These are phyloP conservation scores for Exserohilum turcica DNA, from an alignment of 2,329 filamentous ascomycete species.

Conservation along the genomic window DNA sequence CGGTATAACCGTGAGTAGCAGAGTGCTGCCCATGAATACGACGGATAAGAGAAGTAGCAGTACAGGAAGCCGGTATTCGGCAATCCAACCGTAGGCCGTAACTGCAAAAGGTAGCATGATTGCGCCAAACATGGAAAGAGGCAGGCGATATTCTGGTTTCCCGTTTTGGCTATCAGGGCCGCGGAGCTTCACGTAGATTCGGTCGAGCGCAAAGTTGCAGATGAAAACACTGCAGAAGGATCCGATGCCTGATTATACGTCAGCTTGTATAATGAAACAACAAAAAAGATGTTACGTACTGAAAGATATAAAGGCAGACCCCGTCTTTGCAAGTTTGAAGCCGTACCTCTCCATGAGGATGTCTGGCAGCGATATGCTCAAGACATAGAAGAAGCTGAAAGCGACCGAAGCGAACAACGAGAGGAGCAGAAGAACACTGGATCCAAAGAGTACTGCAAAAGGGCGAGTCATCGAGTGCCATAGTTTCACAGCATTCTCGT, in stretches of 20 bases:
- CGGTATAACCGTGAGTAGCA: conserved; percentile 57
- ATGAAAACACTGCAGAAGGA: conserved; percentile 55
- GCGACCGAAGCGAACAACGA: conserved; percentile 50
- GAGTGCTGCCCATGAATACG: conserved; percentile 53
- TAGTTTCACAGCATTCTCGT: conserved; percentile 33
- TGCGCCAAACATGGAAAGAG: conserved; percentile 56
- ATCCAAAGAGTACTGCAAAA: conserved; percentile 52
- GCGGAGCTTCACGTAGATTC: conserved; percentile 58
- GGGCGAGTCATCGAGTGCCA: conserved; percentile 51
- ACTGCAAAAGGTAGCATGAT: conserved; percentile 55
- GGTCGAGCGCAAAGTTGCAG: conserved; percentile 59
- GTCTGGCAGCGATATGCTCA: conserved; percentile 53
- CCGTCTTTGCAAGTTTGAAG: conserved; percentile 57
- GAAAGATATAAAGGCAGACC: conserved; percentile 61
- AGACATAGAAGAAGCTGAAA: conserved; percentile 55
- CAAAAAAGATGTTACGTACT: conserved; percentile 46
- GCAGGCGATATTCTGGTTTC: conserved; percentile 61
- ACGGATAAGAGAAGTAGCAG: conserved; percentile 53
- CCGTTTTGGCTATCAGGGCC: conserved; percentile 49
- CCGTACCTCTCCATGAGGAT: conserved; percentile 51
- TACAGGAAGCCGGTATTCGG: conserved; percentile 52
- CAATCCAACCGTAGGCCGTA: conserved; percentile 58
- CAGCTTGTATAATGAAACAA: not conserved
- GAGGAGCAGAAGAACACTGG: conserved; percentile 61
- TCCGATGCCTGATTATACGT: conserved; percentile 50